Base-by-base conservation (phyloP, 2,329 filamentous ascomycete species). In the Pezicula rhizophila region DNA sequence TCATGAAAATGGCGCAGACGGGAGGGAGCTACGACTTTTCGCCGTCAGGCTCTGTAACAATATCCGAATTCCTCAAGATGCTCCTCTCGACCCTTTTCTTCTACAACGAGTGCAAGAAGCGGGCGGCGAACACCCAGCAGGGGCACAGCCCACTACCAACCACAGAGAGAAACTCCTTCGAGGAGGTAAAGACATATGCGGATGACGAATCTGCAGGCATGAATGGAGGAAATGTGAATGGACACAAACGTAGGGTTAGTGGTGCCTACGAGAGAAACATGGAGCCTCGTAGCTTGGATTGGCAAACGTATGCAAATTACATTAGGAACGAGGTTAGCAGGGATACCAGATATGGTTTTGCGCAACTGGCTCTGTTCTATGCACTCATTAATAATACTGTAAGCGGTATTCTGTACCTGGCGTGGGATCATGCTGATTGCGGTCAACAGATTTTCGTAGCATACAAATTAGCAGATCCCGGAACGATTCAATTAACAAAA, bases 381-480 rank as follows among this genome's bases (percentile, higher is more conserved):
- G 61, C 62, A 5, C 55, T 67, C 20, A 64, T 67, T 50, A 67
- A 66, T 53, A 67, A 66, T 52, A 61, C 56, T 35, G 60, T 63
- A 54, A 41, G 52, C 42, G 3, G 10, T 17, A 46, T 15, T 25
- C 8, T 50, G 12, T 18, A 41, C 5, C 28, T 4, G 7, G n/a
- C 14, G 10, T 17, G 37, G 33, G 5, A 12, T 31, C 10, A n/a
- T 28, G 23, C 57, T 61, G 48, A 60, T 12, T 8, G 25, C 5
- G 5, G 8, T 26, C 31, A 10, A n/a, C 40, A 61, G 62, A 61
- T 65, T 15, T 66, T 65, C 17, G 56, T 63, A 18, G 56, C 59
- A 41, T 65, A 64, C 52, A 61, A 61, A 42, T 51, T 65, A 45
- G 62, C 64, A 15, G 63, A 65, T 44, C 63, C 64, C 11, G 64